These are phyloP conservation scores for Neofusicoccum parvum DNA, from an alignment of 2,329 filamentous ascomycete genomes.

Conservation along the genomic window DNA sequence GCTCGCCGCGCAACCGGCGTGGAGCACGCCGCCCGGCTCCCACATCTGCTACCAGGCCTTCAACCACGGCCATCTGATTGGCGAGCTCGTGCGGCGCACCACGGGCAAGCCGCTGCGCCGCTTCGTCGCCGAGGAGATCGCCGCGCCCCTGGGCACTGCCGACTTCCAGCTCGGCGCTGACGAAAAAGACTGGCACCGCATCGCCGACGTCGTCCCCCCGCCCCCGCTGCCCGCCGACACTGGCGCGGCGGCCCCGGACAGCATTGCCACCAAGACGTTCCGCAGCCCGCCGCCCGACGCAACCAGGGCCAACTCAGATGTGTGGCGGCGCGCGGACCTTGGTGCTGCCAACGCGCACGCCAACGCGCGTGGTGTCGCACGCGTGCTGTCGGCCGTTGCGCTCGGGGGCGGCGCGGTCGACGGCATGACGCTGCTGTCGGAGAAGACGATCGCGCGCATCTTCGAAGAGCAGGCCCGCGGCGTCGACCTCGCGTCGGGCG, in stretches of 20 bases:
- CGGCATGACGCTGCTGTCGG: constrained; percentile 42
- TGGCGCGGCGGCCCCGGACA: too few relatives aligned
- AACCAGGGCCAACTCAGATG: not conserved
- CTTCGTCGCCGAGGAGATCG: constrained; percentile 12
- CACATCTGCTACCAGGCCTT: constrained; percentile 3
- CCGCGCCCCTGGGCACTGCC: not conserved
- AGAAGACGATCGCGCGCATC: not conserved
- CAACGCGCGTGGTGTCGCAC: constrained; percentile 48
- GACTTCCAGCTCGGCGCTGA: constrained; percentile 17
- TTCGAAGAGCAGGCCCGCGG: not conserved
- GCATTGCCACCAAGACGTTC: not conserved
- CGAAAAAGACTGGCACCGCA: not conserved
- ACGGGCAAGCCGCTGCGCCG: not conserved
- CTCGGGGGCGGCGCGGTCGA: constrained; percentile 34
- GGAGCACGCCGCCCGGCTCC: constrained; percentile 1
- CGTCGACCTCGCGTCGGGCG: not conserved
- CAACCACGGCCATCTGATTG: not conserved
- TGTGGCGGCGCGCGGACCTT: not conserved
- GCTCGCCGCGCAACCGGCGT: not conserved
- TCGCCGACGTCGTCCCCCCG: not conserved
- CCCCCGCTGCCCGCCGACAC: not conserved
- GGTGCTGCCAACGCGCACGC: constrained; percentile 4
- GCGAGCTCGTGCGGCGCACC: constrained; percentile 4
- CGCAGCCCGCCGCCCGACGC: not conserved
- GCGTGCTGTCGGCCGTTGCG: constrained; percentile 45